A percentile compares a stretch with the other conserved stretches of the same genome.
Evolutionary conservation across 2,329 filamentous ascomycete genomes (phyloP).

Genomic region (Diaporthe velutina): DNA sequence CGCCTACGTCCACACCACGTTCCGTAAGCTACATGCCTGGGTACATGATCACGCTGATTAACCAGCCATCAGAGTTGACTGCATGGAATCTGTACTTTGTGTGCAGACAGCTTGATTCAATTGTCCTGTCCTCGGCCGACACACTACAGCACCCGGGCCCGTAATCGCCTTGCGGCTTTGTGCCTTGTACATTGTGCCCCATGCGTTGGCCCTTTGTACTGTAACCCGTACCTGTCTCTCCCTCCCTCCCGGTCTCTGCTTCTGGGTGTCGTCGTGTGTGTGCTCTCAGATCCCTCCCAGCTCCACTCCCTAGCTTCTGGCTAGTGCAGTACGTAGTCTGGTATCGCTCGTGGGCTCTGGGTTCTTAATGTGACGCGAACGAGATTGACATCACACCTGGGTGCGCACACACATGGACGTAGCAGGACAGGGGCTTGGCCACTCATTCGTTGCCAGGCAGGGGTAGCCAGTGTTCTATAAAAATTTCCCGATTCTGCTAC

Average conservation of each 20-base stretch:
- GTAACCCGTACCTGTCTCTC: not conserved
- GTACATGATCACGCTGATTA: not conserved
- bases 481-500: constrained; percentile 30
- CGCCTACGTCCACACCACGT: not conserved
- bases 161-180: not conserved
- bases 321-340: not conserved
- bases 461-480: not conserved
- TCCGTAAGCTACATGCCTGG: not conserved
- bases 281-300: not conserved
- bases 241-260: not conserved
- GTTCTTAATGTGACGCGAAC: constrained; percentile 14
- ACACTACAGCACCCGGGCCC: not conserved
- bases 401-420: not conserved
- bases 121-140: constrained; percentile 18
- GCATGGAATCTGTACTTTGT: not conserved
- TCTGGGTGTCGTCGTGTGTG: not conserved
- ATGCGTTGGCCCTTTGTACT: not conserved
- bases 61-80: not conserved
- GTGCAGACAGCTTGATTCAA: not conserved
- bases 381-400: constrained; percentile 24
- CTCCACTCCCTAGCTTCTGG: constrained; percentile 1
- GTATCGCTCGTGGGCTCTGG: constrained; percentile 20
- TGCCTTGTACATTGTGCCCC: not conserved
- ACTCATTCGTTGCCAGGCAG: constrained; percentile 20
- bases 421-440: constrained; percentile 25